phyloP scores from a whole-genome alignment of 2,329 filamentous ascomycete species.

The Emergomyces africanus region DNA sequence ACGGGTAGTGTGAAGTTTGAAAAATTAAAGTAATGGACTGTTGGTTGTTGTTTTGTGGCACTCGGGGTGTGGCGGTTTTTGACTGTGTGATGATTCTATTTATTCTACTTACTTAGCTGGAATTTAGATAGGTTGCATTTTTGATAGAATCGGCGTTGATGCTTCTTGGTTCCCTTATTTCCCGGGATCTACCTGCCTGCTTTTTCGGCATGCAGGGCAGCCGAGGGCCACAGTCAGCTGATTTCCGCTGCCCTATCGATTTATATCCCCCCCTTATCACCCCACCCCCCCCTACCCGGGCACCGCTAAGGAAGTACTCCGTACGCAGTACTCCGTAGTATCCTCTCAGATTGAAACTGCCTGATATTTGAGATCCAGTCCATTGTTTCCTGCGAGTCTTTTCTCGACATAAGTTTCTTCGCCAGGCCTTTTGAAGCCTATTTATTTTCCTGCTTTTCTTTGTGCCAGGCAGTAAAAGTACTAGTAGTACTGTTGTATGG shows the following conservation, averaged over 20 bases:
- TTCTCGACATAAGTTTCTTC: background rate
- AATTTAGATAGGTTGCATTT: too few relatives aligned
- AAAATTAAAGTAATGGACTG: too few relatives aligned
- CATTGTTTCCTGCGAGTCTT: background rate
- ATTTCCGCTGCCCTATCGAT: background rate
- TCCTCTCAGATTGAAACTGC: background rate
- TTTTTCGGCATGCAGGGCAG: background rate
- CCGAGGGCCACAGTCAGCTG: background rate
- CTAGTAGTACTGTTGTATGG: too few relatives aligned
- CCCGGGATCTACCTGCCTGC: too few relatives aligned
- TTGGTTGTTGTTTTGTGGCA: background rate
- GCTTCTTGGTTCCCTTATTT: too few relatives aligned
- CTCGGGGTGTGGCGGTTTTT: background rate
- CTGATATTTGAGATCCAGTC: background rate
- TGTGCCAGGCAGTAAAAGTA: too few relatives aligned
- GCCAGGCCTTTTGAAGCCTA: background rate
- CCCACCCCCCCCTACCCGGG: too few relatives aligned
- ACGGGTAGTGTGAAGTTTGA: background rate
- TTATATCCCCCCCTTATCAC: background rate
- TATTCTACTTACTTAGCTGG: background rate
- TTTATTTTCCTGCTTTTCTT: background rate
- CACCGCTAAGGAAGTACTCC: too few relatives aligned
- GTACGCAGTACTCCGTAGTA: too few relatives aligned
- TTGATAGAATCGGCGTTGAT: too few relatives aligned
- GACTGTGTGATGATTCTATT: background rate